phyloP scores from a whole-genome alignment of 2,329 filamentous ascomycete genomes.

The Septoria petroselini region DNA sequence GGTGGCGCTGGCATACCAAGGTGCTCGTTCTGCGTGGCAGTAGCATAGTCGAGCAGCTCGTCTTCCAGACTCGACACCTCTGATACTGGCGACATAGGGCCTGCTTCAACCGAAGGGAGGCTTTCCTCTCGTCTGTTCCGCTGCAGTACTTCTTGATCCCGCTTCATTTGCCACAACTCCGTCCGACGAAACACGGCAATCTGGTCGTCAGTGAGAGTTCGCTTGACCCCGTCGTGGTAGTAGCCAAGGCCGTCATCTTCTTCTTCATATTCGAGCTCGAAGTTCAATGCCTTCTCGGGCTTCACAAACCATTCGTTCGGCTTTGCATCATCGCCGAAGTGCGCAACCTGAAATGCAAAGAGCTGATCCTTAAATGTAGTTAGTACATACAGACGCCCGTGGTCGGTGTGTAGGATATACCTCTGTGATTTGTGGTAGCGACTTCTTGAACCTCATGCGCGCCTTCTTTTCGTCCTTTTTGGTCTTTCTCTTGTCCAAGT shows the following conservation, averaged over 20 bases:
- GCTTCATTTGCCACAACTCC: slow-evolving; percentile 71
- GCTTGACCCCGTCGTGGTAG: slow-evolving; percentile 81
- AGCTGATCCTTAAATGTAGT: slow-evolving; percentile 43
- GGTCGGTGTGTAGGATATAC: slow-evolving; percentile 21
- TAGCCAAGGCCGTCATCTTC: slow-evolving; percentile 68
- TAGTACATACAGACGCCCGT: slow-evolving; percentile 32
- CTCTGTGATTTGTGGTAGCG: slow-evolving; percentile 33
- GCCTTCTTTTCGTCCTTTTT: slow-evolving; percentile 4
- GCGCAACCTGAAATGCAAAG: slow-evolving; percentile 43
- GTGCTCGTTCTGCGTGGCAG: slow-evolving; percentile 8
- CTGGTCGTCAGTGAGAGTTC: slow-evolving; percentile 87
- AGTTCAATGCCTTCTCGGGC: slow-evolving; percentile 29
- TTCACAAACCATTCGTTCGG: slow-evolving; percentile 38
- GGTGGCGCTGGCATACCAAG: background rate
- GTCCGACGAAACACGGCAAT: slow-evolving; percentile 87
- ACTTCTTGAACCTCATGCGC: slow-evolving; percentile 16
- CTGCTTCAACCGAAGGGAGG: background rate
- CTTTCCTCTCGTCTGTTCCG: slow-evolving; percentile 20
- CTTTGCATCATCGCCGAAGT: slow-evolving; percentile 42
- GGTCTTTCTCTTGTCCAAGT: background rate
- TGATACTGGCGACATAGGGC: slow-evolving; percentile 25
- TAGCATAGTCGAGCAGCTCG: slow-evolving; percentile 23
- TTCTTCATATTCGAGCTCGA: slow-evolving; percentile 36
- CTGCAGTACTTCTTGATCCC: slow-evolving; percentile 38
- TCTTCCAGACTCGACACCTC: slow-evolving; percentile 31